Evolutionary conservation across 805 yeast species (phyloP).

Genomic region (Isabelozyma gotoi): DNA sequence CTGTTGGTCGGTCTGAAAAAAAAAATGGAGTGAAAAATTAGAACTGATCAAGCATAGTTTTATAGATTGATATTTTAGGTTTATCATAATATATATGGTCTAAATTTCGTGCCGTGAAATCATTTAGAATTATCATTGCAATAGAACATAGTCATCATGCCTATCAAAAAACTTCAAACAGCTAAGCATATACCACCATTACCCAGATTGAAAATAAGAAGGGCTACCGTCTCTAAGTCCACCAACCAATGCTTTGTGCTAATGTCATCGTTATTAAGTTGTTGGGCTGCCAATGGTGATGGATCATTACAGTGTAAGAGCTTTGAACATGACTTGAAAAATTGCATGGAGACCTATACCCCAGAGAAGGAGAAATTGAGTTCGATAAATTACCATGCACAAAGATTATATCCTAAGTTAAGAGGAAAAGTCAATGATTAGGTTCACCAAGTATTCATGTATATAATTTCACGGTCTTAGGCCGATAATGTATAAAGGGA

Average conservation of each 20-base stretch:
- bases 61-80: not conserved
- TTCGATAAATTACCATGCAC: slow-evolving; percentile 55
- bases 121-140: too few species aligned
- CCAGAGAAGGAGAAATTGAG: slow-evolving; percentile 41
- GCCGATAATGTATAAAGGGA: not conserved
- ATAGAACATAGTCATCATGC: slow-evolving; percentile 23
- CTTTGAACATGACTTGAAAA: slow-evolving; percentile 67
- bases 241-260: slow-evolving; percentile 75
- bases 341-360: slow-evolving; percentile 60
- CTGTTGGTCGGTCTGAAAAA: not conserved
- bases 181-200: slow-evolving; percentile 60
- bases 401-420: slow-evolving; percentile 55
- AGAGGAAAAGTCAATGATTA: slow-evolving; percentile 44
- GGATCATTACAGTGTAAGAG: slow-evolving; percentile 65
- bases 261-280: slow-evolving; percentile 82
- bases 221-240: slow-evolving; percentile 54
- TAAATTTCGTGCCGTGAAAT: not conserved
- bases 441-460: not conserved
- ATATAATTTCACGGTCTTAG: too few species aligned
- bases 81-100: not conserved
- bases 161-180: slow-evolving; percentile 42
- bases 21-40: not conserved
- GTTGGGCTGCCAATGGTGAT: slow-evolving; percentile 97
- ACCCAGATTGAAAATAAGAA: slow-evolving; percentile 69
- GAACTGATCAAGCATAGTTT: not conserved